Base-by-base conservation (phyloP, 371 early-diverging fungal species). In the Mucor sp. region DNA sequence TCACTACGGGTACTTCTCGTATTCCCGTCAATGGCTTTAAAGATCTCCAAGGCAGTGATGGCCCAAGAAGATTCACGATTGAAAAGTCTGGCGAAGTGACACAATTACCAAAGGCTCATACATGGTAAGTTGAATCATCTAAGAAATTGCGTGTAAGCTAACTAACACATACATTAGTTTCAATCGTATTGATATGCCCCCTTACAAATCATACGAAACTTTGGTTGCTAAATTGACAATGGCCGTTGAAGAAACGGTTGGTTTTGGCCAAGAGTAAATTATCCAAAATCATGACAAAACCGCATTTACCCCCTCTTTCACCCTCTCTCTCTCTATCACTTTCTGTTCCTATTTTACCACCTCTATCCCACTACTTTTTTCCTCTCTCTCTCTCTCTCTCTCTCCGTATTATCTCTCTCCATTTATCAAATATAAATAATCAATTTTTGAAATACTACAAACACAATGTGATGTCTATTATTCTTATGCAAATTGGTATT, bases 21-120 rank as follows among this genome's bases (percentile, higher is more conserved):
- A 95, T 99, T 60, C 99, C 99, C 8, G 95, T 98, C 69, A 98
- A 98, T 66, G 99, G 99, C 11, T 99, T 99, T 82, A 95, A 95
- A 74, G 97, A 97, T 77, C 82, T 99, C 37, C 97, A 97, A 81
- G 98, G 99, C 28, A 92, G 91, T 66, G 98, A 97, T 81, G 99
- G 99, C 0, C 95, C 97, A 5, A 85, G 98, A 65, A 86, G 96
- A 59, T 99, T 99, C 75, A 96, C 95, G 2, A 96, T 99, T 65
- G 97, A 99, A 73, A 97, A 96, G 82, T 84, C 90, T 4, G 97
- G 97, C n/a, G 95, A 94, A 60, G 80, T 91, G n/a, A 84, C 88
- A 15, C 88, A 89, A 55, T 80, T 99, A 67, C 99, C 99, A 28
- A 96, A 96, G 79, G 88, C 90, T 39, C 99, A 99, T 77, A 97